phyloP scores from a whole-genome alignment of 2,329 filamentous ascomycete genomes.

The Hirsutella rhossiliensis region DNA sequence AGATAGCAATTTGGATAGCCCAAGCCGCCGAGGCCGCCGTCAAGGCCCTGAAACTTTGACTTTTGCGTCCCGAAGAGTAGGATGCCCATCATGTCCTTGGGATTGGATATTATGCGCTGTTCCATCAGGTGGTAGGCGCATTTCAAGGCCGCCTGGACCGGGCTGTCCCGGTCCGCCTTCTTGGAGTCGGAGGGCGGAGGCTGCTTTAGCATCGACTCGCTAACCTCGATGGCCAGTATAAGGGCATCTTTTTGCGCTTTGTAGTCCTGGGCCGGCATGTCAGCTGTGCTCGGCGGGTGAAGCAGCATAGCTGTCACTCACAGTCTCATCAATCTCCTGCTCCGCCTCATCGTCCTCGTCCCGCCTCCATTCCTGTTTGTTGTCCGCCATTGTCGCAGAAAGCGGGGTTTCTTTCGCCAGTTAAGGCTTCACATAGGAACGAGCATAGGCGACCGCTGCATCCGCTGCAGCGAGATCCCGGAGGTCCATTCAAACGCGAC shows the following conservation, averaged over 20 bases:
- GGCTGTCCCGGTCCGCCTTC: constrained; percentile 66
- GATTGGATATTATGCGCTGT: constrained; percentile 93
- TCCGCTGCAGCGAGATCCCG: too few relatives aligned
- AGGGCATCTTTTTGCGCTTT: constrained; percentile 94
- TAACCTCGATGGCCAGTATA: constrained; percentile 91
- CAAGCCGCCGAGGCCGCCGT: constrained; percentile 44
- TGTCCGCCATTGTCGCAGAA: constrained; percentile 17
- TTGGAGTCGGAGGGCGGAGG: constrained; percentile 56
- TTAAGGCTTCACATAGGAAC: neutral
- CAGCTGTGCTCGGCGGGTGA: neutral
- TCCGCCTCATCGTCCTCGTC: constrained; percentile 55
- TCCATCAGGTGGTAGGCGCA: constrained; percentile 94
- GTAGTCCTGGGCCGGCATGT: constrained; percentile 50
- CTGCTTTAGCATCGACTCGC: constrained; percentile 67
- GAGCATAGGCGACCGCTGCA: too few relatives aligned
- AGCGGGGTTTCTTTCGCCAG: neutral
- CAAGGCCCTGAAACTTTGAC: constrained; percentile 63
- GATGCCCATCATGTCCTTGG: constrained; percentile 94
- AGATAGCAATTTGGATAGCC: constrained; percentile 89
- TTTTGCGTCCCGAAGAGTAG: constrained; percentile 82
- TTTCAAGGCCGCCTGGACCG: constrained; percentile 75
- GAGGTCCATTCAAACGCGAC: constrained; percentile 21
- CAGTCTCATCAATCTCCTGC: constrained; percentile 48
- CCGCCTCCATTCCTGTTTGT: constrained; percentile 29
- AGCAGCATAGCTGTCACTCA: constrained; percentile 19